A percentile compares a stretch with the other conserved stretches of the same genome.
Evolutionary conservation across 2,329 filamentous ascomycete species (phyloP).

Genomic region (Dryadomyces quercus-mongolicae): DNA sequence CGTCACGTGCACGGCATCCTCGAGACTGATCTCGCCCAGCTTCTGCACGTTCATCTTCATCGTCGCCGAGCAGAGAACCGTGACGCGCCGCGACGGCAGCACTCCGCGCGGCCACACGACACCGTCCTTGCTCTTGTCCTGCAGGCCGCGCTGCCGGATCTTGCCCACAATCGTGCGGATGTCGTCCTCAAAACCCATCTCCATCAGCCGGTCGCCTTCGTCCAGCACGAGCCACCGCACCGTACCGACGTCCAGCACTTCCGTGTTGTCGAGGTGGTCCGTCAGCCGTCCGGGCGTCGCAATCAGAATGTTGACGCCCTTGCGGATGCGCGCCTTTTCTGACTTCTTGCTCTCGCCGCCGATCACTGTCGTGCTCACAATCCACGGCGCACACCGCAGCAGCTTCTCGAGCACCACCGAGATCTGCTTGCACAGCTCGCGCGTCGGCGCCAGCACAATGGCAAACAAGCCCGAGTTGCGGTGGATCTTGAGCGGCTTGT

Average conservation of each 20-base stretch:
- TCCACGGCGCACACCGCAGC: slow-evolving; percentile 81
- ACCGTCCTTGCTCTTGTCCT: slow-evolving; percentile 46
- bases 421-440: slow-evolving; percentile 92
- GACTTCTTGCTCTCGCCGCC: slow-evolving; percentile 60
- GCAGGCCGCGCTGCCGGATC: slow-evolving; percentile 53
- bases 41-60: slow-evolving; percentile 97
- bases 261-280: slow-evolving; percentile 87
- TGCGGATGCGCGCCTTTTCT: slow-evolving; percentile 86
- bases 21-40: slow-evolving; percentile 86
- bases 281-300: slow-evolving; percentile 85
- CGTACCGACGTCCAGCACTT: slow-evolving; percentile 75
- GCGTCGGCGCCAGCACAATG: slow-evolving; percentile 84
- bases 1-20: slow-evolving; percentile 80
- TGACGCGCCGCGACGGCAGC: slow-evolving; percentile 66
- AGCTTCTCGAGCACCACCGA: slow-evolving; percentile 74
- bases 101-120: slow-evolving; percentile 42
- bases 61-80: slow-evolving; percentile 88
- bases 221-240: slow-evolving; percentile 92
- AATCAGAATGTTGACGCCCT: slow-evolving; percentile 90
- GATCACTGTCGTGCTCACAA: slow-evolving; percentile 77
- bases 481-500: slow-evolving; percentile 56
- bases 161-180: slow-evolving; percentile 76
- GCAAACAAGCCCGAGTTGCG: slow-evolving; percentile 86
- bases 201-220: slow-evolving; percentile 96
- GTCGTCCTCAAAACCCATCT: slow-evolving; percentile 92